Evolutionary conservation across 805 yeast species (phyloP), one percentile per base, ranked within the genome.

Genomic region (Candida hispaniensis): DNA sequence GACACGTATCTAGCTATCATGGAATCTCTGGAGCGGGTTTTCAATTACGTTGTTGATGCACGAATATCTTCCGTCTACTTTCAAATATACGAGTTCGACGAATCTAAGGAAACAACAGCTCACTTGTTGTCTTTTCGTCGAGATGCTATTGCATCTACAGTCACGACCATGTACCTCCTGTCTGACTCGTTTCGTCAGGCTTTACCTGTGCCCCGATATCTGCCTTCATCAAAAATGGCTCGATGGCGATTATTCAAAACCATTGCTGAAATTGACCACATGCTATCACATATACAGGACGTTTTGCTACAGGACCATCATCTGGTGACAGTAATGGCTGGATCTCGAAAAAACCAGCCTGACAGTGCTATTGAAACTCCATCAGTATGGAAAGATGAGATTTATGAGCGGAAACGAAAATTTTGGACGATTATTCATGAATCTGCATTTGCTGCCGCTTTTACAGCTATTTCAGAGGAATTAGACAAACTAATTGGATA

Each of bases 341-440:
- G 36, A 3, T 32, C 36, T 14, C 25, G 38, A 34, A 34, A 26
- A 19, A 26, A 25, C 34, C 30, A 34, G 15, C 30, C 30, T 14
- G 30, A 17, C 11, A 5, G 13, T n/a, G 32, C 3, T 7, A 29
- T 13, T 3, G 17, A 15, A 6, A 6, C 5, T 5, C 12, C 38
- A 7, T 23, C 29, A 14, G 11, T 26, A 6, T 16, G 20, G 9
- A 26, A 26, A 4, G 38, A 34, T 12, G 16, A 21, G 8, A 28
- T 32, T 10, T n/a, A 21, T 9, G 36, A 32, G 10, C 20, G 36
- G 9, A 44, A 42, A 13, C 21, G 33, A 54, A 52, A 43, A 39
- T 60, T 64, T 41, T 67, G 71, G 73, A 58, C 59, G 7, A 63
- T 61, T 28, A 59, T 67, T 17, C 71, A 67, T 42, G 67, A 67